phyloP scores from a whole-genome alignment of 208 protist genomes.

The Sergeia podlipaevii region DNA sequence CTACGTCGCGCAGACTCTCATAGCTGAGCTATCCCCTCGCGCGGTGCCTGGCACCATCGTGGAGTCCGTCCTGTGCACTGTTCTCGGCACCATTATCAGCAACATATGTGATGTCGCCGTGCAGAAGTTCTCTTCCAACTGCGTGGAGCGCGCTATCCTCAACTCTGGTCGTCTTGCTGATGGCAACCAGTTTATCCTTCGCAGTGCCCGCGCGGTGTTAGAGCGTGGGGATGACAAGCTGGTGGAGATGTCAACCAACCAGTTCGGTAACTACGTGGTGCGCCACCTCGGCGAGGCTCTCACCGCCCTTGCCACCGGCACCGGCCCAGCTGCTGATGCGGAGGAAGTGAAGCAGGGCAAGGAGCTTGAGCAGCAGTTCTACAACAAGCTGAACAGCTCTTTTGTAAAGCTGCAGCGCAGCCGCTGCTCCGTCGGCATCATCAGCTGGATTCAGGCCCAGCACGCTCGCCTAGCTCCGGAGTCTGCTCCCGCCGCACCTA shows the following conservation, averaged over 20 bases:
- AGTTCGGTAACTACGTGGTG: constrained; percentile 81
- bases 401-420: constrained; percentile 17
- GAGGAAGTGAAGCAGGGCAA: constrained; percentile 31
- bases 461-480: constrained; percentile 1
- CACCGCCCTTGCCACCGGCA: constrained; percentile 40
- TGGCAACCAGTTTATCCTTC: constrained; percentile 37
- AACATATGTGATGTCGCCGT: constrained; percentile 60
- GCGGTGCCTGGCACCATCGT: constrained; percentile 42
- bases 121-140: constrained; percentile 82
- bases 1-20: constrained; percentile 72
- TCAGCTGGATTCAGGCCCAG: constrained; percentile 15
- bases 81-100: constrained; percentile 46
- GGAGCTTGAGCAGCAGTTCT: constrained; percentile 40
- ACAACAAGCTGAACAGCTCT: constrained; percentile 19
- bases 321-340: constrained; percentile 11
- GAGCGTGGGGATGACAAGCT: constrained; percentile 32
- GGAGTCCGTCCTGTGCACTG: constrained; percentile 30
- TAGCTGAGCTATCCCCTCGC: constrained; percentile 49
- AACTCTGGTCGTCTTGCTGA: constrained; percentile 30
- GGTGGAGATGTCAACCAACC: constrained; percentile 41
- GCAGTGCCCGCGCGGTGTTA: constrained; percentile 44
- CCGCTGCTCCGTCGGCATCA: constrained; percentile 25
- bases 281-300: constrained; percentile 53
- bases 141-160: constrained; percentile 63
- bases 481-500: not conserved